A percentile compares a stretch with the other conserved stretches of the same genome.
These are phyloP conservation scores for Tetradesmus lagerheimii DNA, from an alignment of 139 green algal genomes.

Conservation along the genomic window DNA sequence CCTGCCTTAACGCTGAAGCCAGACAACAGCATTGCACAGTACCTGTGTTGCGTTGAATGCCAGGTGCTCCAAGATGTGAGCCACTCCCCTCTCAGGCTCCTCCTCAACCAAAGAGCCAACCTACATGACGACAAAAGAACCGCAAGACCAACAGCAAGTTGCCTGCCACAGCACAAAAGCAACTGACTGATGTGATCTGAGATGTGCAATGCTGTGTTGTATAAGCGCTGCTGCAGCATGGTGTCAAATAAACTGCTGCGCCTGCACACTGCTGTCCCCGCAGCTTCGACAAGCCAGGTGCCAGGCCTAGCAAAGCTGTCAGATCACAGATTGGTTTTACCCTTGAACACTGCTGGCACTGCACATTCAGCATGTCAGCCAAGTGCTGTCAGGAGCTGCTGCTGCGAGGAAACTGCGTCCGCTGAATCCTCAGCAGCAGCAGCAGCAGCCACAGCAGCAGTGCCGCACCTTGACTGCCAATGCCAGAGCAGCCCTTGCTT, in stretches of 20 bases:
- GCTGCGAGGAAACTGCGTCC: neutral
- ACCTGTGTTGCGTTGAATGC: constrained; percentile 88
- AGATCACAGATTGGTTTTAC: too few relatives aligned
- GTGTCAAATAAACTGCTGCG: neutral
- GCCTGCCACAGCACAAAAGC: too few relatives aligned
- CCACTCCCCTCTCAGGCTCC: constrained; percentile 80
- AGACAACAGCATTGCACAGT: too few relatives aligned
- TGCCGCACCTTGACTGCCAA: constrained; percentile 69
- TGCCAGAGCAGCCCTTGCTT: constrained; percentile 73
- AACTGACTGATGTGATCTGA: too few relatives aligned
- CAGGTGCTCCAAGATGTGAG: constrained; percentile 91
- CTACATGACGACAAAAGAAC: neutral
- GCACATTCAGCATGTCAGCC: neutral
- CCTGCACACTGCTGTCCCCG: neutral
- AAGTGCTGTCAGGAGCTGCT: neutral
- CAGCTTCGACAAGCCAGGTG: too few relatives aligned
- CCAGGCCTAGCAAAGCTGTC: too few relatives aligned
- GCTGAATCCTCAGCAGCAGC: neutral
- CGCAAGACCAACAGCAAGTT: neutral
- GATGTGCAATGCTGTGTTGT: too few relatives aligned
- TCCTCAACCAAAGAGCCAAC: constrained; percentile 76
- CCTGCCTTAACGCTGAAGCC: too few relatives aligned
- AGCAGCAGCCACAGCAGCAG: neutral
- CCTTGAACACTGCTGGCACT: neutral
- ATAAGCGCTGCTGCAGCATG: too few relatives aligned